Percentiles rank a stretch among this genome's conserved stretches.
phyloP scores from a whole-genome alignment of 2,329 filamentous ascomycete species.

The Hysterium pulicare region DNA sequence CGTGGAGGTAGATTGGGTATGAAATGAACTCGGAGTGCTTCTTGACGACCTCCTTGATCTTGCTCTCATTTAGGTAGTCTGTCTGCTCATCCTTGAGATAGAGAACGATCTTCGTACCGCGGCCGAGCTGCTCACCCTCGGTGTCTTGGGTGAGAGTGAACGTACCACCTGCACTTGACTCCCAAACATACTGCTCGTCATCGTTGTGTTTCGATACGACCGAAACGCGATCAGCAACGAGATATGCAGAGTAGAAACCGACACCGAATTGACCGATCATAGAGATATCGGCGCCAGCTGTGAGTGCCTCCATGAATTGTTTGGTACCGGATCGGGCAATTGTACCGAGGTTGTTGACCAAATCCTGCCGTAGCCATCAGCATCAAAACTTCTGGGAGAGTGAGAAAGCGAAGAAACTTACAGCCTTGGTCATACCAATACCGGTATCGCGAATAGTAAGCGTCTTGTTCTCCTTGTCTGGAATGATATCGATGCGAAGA shows the following conservation, averaged over 20 bases:
- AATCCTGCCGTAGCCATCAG: slow-evolving; percentile 63
- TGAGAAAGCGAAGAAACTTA: too few species aligned
- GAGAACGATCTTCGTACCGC: slow-evolving; percentile 96
- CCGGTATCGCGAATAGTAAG: slow-evolving; percentile 95
- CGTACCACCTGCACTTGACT: slow-evolving; percentile 94
- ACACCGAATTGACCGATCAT: slow-evolving; percentile 99
- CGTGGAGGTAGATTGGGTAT: slow-evolving; percentile 99
- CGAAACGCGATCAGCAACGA: slow-evolving; percentile 93
- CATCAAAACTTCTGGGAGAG: too few species aligned
- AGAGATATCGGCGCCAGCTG: slow-evolving; percentile 97
- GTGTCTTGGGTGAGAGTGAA: slow-evolving; percentile 91
- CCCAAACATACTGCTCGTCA: slow-evolving; percentile 99
- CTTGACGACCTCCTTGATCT: slow-evolving; percentile 99
- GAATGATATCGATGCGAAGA: slow-evolving; percentile 97
- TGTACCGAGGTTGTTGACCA: slow-evolving; percentile 99
- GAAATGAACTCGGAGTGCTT: slow-evolving; percentile 99
- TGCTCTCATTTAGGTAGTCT: slow-evolving; percentile 97
- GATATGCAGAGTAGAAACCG: slow-evolving; percentile 99
- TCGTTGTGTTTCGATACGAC: slow-evolving; percentile 99
- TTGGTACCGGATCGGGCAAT: slow-evolving; percentile 99
- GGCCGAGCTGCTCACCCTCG: slow-evolving; percentile 84
- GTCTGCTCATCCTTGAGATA: slow-evolving; percentile 99
- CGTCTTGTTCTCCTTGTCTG: slow-evolving; percentile 95
- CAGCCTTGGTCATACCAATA: slow-evolving; percentile 99
- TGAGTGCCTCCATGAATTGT: slow-evolving; percentile 99